Percentiles rank a stretch among this genome's conserved stretches.
Evolutionary conservation across 2,329 filamentous ascomycete species (phyloP).

Genomic region (Ophiocordyceps australis): DNA sequence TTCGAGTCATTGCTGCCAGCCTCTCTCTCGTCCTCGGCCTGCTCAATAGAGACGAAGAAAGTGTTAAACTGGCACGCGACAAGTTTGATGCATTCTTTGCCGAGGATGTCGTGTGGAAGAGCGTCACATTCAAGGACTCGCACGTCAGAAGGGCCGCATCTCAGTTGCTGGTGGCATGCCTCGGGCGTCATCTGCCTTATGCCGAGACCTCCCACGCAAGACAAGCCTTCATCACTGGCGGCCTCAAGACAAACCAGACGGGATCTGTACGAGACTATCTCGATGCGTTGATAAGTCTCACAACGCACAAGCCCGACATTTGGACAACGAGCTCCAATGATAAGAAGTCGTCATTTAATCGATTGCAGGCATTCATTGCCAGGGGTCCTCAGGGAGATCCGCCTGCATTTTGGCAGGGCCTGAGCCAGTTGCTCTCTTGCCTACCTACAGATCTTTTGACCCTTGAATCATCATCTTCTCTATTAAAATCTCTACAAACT

Average conservation of each 20-base stretch:
- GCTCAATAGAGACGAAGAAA: slow-evolving; percentile 25
- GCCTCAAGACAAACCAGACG: slow-evolving; percentile 51
- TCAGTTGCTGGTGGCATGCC: slow-evolving; percentile 28
- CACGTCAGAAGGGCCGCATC: slow-evolving; percentile 31
- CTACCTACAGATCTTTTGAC: slow-evolving; percentile 28
- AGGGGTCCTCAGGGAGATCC: slow-evolving; percentile 71
- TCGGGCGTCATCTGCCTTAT: slow-evolving; percentile 29
- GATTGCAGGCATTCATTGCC: slow-evolving; percentile 56
- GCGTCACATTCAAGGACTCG: slow-evolving; percentile 43
- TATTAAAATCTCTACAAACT: slow-evolving; percentile 49
- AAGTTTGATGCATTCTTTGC: slow-evolving; percentile 50
- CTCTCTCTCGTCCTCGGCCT: slow-evolving; percentile 36
- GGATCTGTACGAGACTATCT: slow-evolving; percentile 60
- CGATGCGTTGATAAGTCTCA: slow-evolving; percentile 47
- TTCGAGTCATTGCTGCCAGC: slow-evolving; percentile 46
- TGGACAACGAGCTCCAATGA: slow-evolving; percentile 43
- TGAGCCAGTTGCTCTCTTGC: slow-evolving; percentile 44
- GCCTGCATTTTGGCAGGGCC: slow-evolving; percentile 51
- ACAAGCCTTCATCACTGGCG: slow-evolving; percentile 50
- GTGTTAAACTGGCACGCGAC: slow-evolving; percentile 39
- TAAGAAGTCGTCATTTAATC: slow-evolving; percentile 33
- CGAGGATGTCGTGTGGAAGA: slow-evolving; percentile 47
- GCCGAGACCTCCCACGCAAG: slow-evolving; percentile 31
- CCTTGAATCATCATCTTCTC: slow-evolving; percentile 32
- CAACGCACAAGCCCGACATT: slow-evolving; percentile 42